Percentiles rank a stretch among this genome's conserved stretches.
phyloP scores from a whole-genome alignment of 1,284 basidiomycete species.

The Moesziomyces parantarcticus region DNA sequence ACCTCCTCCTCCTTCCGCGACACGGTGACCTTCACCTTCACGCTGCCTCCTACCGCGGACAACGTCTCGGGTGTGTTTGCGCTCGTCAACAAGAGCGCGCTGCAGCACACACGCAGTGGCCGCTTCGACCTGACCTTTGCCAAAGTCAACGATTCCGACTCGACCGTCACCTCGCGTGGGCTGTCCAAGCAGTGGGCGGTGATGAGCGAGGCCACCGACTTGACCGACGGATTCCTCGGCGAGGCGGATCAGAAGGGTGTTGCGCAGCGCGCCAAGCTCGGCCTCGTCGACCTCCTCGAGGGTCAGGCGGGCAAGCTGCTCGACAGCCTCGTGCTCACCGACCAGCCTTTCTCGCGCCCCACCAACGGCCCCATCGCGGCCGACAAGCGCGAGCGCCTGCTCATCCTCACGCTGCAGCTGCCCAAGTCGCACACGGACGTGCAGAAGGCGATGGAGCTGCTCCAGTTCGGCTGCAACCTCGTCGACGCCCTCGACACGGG shows the following conservation, averaged over 20 bases:
- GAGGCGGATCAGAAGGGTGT: conserved; percentile 59
- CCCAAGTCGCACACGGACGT: conserved; percentile 44
- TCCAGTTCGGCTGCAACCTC: conserved; percentile 59
- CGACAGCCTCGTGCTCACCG: conserved; percentile 61
- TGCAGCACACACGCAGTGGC: conserved; percentile 50
- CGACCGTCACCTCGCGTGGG: conserved; percentile 46
- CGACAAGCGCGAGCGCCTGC: conserved; percentile 47
- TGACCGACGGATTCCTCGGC: conserved; percentile 63
- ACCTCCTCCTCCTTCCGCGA: conserved; percentile 48
- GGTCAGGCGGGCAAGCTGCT: conserved; percentile 48
- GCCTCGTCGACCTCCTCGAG: conserved; percentile 54
- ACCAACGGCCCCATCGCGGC: conserved; percentile 30
- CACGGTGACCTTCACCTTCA: conserved; percentile 55
- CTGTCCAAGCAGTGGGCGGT: conserved; percentile 59
- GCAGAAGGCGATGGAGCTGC: conserved; percentile 42
- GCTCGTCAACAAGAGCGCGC: conserved; percentile 57
- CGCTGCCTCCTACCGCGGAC: conserved; percentile 47
- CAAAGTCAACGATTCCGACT: conserved; percentile 54
- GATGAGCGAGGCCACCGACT: conserved; percentile 59
- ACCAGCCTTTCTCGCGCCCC: conserved; percentile 55
- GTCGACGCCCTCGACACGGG: conserved; percentile 58
- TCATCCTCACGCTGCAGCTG: conserved; percentile 57
- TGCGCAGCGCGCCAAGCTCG: conserved; percentile 54
- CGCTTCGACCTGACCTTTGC: conserved; percentile 65
- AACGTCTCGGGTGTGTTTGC: conserved; percentile 61